Percentiles rank a stretch among this genome's conserved stretches.
phyloP scores from a whole-genome alignment of 1,139 yeast species.

The Suzukiozyma palmioleophila region DNA sequence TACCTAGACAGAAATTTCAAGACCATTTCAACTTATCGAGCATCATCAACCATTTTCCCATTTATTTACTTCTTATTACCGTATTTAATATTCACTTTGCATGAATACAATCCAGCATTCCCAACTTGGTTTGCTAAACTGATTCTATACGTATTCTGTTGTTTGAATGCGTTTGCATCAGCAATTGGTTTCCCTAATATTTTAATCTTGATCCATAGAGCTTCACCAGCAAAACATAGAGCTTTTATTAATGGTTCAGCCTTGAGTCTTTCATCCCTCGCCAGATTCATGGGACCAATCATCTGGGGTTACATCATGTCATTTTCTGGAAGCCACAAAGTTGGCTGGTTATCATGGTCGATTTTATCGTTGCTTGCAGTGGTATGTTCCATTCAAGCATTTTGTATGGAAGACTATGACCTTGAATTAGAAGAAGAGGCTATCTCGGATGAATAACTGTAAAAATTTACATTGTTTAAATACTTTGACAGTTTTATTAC shows the following conservation, averaged over 20 bases:
- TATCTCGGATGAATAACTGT: background rate
- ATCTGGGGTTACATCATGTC: conserved; percentile 57
- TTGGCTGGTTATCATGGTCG: conserved; percentile 53
- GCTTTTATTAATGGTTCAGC: conserved; percentile 50
- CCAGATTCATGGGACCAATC: conserved; percentile 57
- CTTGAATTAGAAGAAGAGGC: conserved; percentile 11
- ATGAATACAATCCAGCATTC: conserved; percentile 22
- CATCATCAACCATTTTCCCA: conserved; percentile 42
- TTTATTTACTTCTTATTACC: conserved; percentile 48
- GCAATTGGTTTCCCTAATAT: conserved; percentile 39
- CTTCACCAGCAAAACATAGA: conserved; percentile 44
- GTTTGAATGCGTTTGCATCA: conserved; percentile 25
- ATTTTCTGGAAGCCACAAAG: conserved; percentile 33
- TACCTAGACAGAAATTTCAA: conserved; percentile 47
- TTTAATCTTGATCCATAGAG: conserved; percentile 42
- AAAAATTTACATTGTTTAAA: too few relatives aligned
- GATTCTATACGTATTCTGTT: conserved; percentile 23
- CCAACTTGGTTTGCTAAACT: conserved; percentile 21
- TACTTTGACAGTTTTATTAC: background rate
- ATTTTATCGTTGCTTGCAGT: conserved; percentile 33
- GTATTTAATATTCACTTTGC: conserved; percentile 41
- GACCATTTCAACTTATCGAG: conserved; percentile 41
- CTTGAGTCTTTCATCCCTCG: conserved; percentile 47
- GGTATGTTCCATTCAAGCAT: conserved; percentile 27
- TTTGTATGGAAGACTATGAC: conserved; percentile 27